phyloP scores from a whole-genome alignment of 169 alveolate species.

The Plasmodium gallinaceum region DNA sequence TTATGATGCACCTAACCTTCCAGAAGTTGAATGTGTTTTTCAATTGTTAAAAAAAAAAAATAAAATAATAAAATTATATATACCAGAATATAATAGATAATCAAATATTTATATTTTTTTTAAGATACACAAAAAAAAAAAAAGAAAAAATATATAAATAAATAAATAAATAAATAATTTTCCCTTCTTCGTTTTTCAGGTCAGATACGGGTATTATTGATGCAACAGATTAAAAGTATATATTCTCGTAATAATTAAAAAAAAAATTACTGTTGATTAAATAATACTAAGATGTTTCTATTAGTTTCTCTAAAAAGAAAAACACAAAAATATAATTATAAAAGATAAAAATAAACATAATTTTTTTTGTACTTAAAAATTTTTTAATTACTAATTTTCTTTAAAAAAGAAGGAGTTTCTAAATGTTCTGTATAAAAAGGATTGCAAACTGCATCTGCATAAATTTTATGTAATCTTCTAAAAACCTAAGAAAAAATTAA shows the following conservation, averaged over 20 bases:
- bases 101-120: background rate
- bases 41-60: slow-evolving; percentile 82
- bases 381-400: slow-evolving; percentile 48
- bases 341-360: background rate
- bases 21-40: slow-evolving; percentile 95
- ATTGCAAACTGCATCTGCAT: slow-evolving; percentile 65
- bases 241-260: background rate
- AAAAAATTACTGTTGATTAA: background rate
- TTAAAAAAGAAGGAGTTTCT: slow-evolving; percentile 27
- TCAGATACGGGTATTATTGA: slow-evolving; percentile 78
- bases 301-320: slow-evolving; percentile 44
- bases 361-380: background rate
- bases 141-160: background rate
- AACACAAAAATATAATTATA: background rate
- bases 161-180: background rate
- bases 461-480: slow-evolving; percentile 40
- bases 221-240: slow-evolving; percentile 59
- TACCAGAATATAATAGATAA: background rate
- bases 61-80: slow-evolving; percentile 4
- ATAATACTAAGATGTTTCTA: slow-evolving; percentile 33
- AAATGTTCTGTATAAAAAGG: slow-evolving; percentile 46
- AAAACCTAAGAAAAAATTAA: slow-evolving; percentile 12
- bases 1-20: slow-evolving; percentile 97
- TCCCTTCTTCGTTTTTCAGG: slow-evolving; percentile 36
- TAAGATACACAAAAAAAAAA: background rate